A percentile compares a stretch with the other conserved stretches of the same genome.
Conservation (phyloP, 768 basidiomycete genomes). For the Mycena metata region DNA sequence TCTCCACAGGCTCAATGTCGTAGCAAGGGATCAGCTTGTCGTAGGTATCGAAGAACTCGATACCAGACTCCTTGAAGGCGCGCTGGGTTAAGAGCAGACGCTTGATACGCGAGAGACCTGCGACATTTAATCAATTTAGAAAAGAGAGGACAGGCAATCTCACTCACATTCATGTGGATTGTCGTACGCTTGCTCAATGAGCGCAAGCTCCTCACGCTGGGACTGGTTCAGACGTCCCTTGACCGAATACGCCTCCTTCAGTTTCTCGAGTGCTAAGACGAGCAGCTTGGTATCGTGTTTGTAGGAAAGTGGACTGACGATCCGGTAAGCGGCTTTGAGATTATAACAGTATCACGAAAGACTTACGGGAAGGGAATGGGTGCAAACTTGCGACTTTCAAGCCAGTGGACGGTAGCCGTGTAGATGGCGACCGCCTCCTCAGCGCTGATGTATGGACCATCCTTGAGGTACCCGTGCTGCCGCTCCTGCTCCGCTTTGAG, state of each 20-base stretch:
- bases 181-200: conserved; percentile 99
- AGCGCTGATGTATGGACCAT: conserved; percentile 98
- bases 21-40: conserved; percentile 99
- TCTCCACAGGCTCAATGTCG: conserved; percentile 99
- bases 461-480: conserved; percentile 98
- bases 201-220: conserved; percentile 96
- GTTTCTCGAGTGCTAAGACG: conserved; percentile 95
- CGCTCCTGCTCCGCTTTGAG: conserved; percentile 99
- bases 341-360: conserved; percentile 1
- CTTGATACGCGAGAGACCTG: conserved; percentile 96
- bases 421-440: conserved; percentile 99
- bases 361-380: conserved; percentile 97
- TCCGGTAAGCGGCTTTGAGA: background rate
- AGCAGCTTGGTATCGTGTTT: conserved; percentile 99
- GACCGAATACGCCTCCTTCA: conserved; percentile 99
- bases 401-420: conserved; percentile 98
- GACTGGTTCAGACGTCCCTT: conserved; percentile 98
- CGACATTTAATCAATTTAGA: conserved; percentile 10
- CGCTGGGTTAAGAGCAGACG: conserved; percentile 96
- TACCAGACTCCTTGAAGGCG: conserved; percentile 98
- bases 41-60: conserved; percentile 97
- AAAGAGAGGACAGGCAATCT: conserved; percentile 35
- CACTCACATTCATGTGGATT: conserved; percentile 97
- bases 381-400: conserved; percentile 97
- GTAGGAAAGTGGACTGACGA: conserved; percentile 87